Conservation (phyloP, 179 eudicot genomes). For the Silene coronaria region DNA sequence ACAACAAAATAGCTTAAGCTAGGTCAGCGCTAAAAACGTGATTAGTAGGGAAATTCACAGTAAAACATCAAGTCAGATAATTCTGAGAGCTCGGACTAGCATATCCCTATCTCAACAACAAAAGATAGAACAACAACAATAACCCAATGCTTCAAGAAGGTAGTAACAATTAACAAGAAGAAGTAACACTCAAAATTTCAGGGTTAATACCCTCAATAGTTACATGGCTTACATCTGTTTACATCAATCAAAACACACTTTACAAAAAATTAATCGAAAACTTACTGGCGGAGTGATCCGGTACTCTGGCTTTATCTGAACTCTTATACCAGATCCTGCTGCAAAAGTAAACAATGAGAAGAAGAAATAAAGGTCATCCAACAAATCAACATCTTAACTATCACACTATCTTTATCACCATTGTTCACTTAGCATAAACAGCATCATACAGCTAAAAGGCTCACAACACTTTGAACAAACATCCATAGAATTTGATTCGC, state of each 20-base stretch:
- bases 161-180: background rate
- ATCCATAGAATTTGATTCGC: background rate
- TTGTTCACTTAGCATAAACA: background rate
- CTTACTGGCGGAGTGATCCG: constrained; percentile 89
- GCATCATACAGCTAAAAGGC: background rate
- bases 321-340: constrained; percentile 93
- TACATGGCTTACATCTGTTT: background rate
- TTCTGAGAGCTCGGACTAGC: background rate
- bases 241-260: background rate
- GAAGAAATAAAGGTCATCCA: background rate
- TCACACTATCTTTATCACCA: background rate
- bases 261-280: background rate
- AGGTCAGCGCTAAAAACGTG: no score
- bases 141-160: background rate
- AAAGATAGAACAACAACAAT: background rate
- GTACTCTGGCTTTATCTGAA: constrained; percentile 72
- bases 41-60: no score
- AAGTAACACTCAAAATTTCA: background rate
- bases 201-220: no score
- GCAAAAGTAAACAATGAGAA: constrained; percentile 20
- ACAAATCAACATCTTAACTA: constrained; percentile 4
- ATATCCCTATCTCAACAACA: background rate
- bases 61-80: background rate
- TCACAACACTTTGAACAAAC: background rate
- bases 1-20: background rate